Conservation (phyloP, 2,329 filamentous ascomycete genomes). For the Colletotrichum tamarilloi region DNA sequence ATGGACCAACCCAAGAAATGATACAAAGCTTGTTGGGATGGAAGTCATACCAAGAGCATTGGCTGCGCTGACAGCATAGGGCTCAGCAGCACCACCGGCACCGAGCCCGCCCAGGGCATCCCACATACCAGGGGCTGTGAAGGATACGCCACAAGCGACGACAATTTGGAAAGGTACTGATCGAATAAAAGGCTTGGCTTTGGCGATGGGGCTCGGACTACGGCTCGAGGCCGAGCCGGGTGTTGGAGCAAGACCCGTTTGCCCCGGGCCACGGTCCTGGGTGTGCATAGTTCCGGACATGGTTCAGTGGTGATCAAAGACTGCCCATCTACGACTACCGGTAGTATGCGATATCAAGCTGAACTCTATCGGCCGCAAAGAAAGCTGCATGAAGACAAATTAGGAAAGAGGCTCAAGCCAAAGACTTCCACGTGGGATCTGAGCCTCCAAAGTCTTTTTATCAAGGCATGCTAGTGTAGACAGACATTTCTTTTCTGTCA, state of each 20-base stretch:
- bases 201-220: background rate
- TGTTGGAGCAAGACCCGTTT: background rate
- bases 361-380: background rate
- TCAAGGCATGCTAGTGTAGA: background rate
- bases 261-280: slow-evolving; percentile 1
- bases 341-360: background rate
- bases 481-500: slow-evolving; percentile 35
- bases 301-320: background rate
- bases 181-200: slow-evolving; percentile 10
- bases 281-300: background rate
- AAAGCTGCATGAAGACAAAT: background rate
- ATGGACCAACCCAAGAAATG: background rate
- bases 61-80: slow-evolving; percentile 5
- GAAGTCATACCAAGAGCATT: background rate
- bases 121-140: slow-evolving; percentile 25
- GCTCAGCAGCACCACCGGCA: slow-evolving; percentile 17
- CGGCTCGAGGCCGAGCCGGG: background rate
- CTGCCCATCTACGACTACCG: background rate
- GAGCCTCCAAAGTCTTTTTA: background rate
- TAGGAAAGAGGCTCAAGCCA: background rate
- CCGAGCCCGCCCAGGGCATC: slow-evolving; percentile 23
- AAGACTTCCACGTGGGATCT: background rate
- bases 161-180: slow-evolving; percentile 24
- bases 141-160: slow-evolving; percentile 17
- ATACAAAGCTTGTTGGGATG: background rate